Evolutionary conservation across 805 yeast species (phyloP).

Genomic region (Wickerhamiella siamensis): DNA sequence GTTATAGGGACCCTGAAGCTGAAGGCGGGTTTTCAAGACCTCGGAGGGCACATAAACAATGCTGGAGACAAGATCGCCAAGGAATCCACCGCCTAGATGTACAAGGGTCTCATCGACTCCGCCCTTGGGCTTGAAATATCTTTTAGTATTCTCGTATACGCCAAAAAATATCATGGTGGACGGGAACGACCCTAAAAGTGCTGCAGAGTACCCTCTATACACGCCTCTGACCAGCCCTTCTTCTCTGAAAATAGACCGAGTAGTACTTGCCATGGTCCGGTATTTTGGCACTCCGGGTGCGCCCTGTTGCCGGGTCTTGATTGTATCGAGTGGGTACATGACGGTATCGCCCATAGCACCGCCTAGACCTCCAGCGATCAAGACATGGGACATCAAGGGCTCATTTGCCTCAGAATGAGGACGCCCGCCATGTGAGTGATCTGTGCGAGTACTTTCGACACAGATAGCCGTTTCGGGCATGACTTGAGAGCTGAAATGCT

Average conservation of each 20-base stretch:
- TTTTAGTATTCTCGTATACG: constrained; percentile 71
- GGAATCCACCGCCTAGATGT: constrained; percentile 70
- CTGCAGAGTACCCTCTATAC: constrained; percentile 87
- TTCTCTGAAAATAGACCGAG: constrained; percentile 54
- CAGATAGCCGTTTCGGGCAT: neutral
- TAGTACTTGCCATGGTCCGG: constrained; percentile 61
- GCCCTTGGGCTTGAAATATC: constrained; percentile 48
- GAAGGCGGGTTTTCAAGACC: constrained; percentile 83
- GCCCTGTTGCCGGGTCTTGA: constrained; percentile 96
- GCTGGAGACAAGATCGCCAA: constrained; percentile 88
- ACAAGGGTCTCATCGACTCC: constrained; percentile 63
- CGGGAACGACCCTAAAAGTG: constrained; percentile 76
- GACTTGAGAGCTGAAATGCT: neutral
- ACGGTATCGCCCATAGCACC: constrained; percentile 83
- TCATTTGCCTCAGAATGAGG: neutral
- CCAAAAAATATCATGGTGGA: constrained; percentile 90
- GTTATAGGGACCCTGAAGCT: constrained; percentile 77
- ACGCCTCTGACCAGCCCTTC: constrained; percentile 80
- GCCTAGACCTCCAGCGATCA: constrained; percentile 88
- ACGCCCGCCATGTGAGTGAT: neutral
- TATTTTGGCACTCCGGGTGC: constrained; percentile 57
- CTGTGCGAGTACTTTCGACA: neutral
- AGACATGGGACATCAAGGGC: constrained; percentile 20
- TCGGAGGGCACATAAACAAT: constrained; percentile 90
- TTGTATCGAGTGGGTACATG: constrained; percentile 95